Conservation (phyloP, 2,329 filamentous ascomycete species). For the Amylocarpus encephaloides region DNA sequence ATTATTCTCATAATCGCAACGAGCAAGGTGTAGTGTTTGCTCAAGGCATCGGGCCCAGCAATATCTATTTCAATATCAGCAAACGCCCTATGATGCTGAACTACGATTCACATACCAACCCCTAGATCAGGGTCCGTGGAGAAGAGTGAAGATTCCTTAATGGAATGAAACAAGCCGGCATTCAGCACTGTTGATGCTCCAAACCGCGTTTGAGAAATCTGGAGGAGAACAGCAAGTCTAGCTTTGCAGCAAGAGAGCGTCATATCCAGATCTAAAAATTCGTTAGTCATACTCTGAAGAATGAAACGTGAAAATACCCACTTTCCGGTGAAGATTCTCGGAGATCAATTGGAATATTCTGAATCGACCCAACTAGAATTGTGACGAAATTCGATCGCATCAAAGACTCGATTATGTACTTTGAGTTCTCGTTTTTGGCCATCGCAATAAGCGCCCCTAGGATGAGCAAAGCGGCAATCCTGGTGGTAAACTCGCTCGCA, state of each 20-base stretch:
- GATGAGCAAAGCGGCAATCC: constrained; percentile 81
- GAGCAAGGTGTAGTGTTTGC: constrained; percentile 63
- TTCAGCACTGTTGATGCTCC: constrained; percentile 85
- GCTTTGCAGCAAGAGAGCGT: constrained; percentile 51
- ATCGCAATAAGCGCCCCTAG: constrained; percentile 71
- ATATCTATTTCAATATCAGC: constrained; percentile 25
- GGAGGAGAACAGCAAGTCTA: constrained; percentile 73
- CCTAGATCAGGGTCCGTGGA: constrained; percentile 87
- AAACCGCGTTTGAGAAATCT: constrained; percentile 74
- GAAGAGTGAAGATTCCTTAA: constrained; percentile 81
- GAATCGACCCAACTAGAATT: constrained; percentile 82
- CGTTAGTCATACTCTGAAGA: constrained; percentile 8
- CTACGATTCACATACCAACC: constrained; percentile 44
- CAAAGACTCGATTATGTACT: constrained; percentile 70
- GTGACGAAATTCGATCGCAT: constrained; percentile 85
- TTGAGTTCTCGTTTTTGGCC: constrained; percentile 64
- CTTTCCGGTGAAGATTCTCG: constrained; percentile 49
- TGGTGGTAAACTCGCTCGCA: constrained; percentile 71
- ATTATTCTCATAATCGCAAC: constrained; percentile 76
- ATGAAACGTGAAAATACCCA: constrained; percentile 33
- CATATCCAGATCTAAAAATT: constrained; percentile 32
- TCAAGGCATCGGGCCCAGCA: constrained; percentile 22
- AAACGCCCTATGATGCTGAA: not conserved
- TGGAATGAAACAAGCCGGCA: constrained; percentile 74
- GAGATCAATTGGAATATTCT: constrained; percentile 68